Conservation (phyloP, 78 protist species). For the Bigelowiella natans region DNA sequence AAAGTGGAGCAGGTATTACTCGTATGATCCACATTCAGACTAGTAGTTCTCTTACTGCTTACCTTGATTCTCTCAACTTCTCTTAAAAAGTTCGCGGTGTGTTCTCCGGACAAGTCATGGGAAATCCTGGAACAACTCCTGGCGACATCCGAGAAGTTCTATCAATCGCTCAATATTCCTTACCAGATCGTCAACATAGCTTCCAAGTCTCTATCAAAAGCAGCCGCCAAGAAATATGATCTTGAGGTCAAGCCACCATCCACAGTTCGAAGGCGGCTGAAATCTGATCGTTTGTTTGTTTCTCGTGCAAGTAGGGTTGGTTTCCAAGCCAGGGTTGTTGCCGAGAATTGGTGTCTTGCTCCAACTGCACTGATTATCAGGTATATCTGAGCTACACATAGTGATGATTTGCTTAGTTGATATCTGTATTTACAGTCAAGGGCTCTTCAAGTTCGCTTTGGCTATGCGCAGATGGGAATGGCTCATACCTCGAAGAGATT, state of each 20-base stretch:
- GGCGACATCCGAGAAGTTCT: not conserved
- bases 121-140: not conserved
- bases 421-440: not conserved
- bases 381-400: not conserved
- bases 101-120: not conserved
- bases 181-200: slow-evolving; percentile 93
- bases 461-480: not conserved
- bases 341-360: slow-evolving; percentile 98
- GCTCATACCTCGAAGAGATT: not conserved
- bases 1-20: slow-evolving; percentile 5
- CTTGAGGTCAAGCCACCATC: slow-evolving; percentile 75
- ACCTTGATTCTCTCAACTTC: too few relatives aligned
- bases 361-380: slow-evolving; percentile 97
- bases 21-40: too few relatives aligned
- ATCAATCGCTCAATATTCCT: slow-evolving; percentile 67
- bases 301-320: slow-evolving; percentile 63
- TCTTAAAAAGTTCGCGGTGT: too few relatives aligned
- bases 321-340: slow-evolving; percentile 87
- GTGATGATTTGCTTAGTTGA: not conserved
- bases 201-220: slow-evolving; percentile 91
- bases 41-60: too few relatives aligned
- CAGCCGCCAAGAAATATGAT: slow-evolving; percentile 98
- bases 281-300: not conserved
- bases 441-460: not conserved
- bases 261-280: not conserved